Evolutionary conservation across 768 basidiomycete species (phyloP).

Genomic region (Suillus clintonianus): DNA sequence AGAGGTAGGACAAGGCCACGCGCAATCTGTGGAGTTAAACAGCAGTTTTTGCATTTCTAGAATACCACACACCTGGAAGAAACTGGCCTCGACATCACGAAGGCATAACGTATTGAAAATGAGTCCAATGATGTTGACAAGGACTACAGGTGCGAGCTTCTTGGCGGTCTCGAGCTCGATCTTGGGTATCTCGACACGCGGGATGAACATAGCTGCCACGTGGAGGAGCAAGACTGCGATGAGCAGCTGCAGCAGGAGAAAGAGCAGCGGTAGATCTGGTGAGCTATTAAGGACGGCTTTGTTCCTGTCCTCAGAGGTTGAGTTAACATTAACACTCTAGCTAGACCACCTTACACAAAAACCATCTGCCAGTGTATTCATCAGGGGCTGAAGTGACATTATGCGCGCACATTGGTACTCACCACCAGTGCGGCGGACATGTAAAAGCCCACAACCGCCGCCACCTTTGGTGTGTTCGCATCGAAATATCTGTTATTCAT

Average conservation of each 20-base stretch:
- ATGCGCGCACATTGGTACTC: conserved; percentile 31
- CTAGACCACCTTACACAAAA: conserved; percentile 40
- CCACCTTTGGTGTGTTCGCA: conserved; percentile 50
- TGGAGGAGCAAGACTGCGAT: conserved; percentile 70
- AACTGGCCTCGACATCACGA: conserved; percentile 76
- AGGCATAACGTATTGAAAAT: conserved; percentile 81
- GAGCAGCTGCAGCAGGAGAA: conserved; percentile 67
- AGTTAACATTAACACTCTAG: not conserved
- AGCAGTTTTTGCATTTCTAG: not conserved
- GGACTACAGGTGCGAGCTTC: conserved; percentile 62
- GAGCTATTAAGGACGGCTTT: conserved; percentile 72
- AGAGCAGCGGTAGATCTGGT: conserved; percentile 66
- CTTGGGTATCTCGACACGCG: conserved; percentile 58
- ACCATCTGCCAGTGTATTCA: conserved; percentile 42
- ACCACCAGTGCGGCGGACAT: conserved; percentile 77
- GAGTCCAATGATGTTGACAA: conserved; percentile 72
- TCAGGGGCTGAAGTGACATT: conserved; percentile 6
- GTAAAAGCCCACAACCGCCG: conserved; percentile 76
- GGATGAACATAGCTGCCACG: conserved; percentile 45
- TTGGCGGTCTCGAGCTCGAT: conserved; percentile 52
- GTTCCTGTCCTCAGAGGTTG: conserved; percentile 46
- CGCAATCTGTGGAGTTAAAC: conserved; percentile 58
- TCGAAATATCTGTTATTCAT: conserved; percentile 25
- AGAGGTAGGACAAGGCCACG: conserved; percentile 81
- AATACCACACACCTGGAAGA: conserved; percentile 61